Conservation (phyloP, 768 basidiomycete genomes). For the Amanita rimosa region DNA sequence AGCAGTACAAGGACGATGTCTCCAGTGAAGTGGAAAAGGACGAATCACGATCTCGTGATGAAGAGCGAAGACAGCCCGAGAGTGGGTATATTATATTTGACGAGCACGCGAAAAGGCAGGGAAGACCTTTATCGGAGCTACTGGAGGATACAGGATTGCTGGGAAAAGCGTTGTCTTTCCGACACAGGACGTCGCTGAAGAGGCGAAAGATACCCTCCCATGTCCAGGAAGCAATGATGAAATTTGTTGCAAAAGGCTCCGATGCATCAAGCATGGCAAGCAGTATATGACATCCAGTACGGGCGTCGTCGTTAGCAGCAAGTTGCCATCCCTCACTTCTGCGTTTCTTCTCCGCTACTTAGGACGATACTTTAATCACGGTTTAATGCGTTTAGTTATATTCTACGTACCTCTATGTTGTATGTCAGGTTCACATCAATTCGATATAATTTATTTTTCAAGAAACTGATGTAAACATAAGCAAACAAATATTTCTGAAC, state of each 20-base stretch:
- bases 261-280: not conserved
- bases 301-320: too few species aligned
- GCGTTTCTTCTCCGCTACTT: too few species aligned
- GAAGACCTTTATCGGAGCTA: not conserved
- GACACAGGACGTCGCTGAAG: not conserved
- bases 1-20: not conserved
- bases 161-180: not conserved
- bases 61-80: not conserved
- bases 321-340: too few species aligned
- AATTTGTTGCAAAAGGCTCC: not conserved
- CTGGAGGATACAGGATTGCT: not conserved
- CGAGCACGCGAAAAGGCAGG: not conserved
- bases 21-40: not conserved
- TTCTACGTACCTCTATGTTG: too few species aligned
- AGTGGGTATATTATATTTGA: not conserved
- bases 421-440: too few species aligned
- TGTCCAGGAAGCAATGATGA: not conserved
- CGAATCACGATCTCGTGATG: not conserved
- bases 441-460: too few species aligned
- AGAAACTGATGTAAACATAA: too few species aligned
- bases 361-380: too few species aligned
- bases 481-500: too few species aligned
- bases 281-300: not conserved
- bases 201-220: not conserved
- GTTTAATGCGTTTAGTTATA: too few species aligned